A percentile compares a stretch with the other conserved stretches of the same genome.
Conservation (phyloP, 192 early-diverging fungal species). For the Coemansia sp. region DNA sequence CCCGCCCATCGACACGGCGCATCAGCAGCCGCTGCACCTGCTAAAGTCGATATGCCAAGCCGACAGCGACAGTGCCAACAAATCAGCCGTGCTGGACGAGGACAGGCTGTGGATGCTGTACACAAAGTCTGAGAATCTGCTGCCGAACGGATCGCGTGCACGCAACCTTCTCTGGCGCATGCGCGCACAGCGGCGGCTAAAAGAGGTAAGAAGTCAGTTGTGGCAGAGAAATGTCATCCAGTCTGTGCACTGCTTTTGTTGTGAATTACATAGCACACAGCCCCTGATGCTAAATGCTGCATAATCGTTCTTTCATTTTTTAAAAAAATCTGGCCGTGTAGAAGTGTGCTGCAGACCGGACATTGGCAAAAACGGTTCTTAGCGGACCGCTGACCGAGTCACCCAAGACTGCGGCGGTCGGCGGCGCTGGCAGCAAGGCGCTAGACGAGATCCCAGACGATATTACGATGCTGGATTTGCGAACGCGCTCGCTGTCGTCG, state of each 20-base stretch:
- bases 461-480: conserved; percentile 12
- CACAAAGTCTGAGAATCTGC: conserved; percentile 21
- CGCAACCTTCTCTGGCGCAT: conserved; percentile 53
- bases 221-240: too few species aligned
- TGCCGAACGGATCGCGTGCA: conserved; percentile 38
- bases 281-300: too few species aligned
- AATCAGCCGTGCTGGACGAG: conserved; percentile 12
- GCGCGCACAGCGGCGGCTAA: conserved; percentile 6
- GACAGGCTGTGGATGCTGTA: conserved; percentile 33
- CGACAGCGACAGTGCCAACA: background rate
- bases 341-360: too few species aligned
- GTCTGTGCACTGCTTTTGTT: too few species aligned
- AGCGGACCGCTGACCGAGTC: conserved; percentile 8
- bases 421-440: background rate
- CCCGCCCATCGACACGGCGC: background rate
- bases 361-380: background rate
- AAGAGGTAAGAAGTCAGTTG: conserved; percentile 6
- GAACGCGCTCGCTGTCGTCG: conserved; percentile 27
- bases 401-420: conserved; percentile 12
- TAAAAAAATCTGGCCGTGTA: too few species aligned
- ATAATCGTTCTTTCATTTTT: too few species aligned
- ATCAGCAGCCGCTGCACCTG: background rate
- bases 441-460: background rate
- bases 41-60: background rate
- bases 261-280: too few species aligned